A percentile compares a stretch with the other conserved stretches of the same genome.
phyloP scores from a whole-genome alignment of 345 rosid genomes.

The Syzygium grande region DNA sequence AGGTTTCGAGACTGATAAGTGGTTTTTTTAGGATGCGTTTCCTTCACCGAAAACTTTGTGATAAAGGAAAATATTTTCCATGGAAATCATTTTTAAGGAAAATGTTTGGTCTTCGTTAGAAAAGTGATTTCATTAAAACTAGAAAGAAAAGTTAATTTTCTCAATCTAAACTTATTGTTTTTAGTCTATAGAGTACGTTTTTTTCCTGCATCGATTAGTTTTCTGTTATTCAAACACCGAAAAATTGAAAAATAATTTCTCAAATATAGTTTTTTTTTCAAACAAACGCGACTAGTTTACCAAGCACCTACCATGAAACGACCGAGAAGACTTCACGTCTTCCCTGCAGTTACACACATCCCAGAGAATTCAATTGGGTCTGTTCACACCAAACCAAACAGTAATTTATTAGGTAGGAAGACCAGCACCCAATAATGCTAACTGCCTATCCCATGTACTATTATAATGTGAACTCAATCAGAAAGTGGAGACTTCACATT shows the following conservation, averaged over 20 bases:
- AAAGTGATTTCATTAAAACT: not conserved
- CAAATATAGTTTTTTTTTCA: too few species aligned
- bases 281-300: not conserved
- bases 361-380: not conserved
- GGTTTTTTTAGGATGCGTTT: not conserved
- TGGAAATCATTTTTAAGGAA: not conserved
- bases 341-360: not conserved
- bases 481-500: not conserved
- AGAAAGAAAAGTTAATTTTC: not conserved
- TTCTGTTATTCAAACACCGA: not conserved
- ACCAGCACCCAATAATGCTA: not conserved
- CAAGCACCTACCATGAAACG: not conserved
- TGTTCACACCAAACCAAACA: not conserved
- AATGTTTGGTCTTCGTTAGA: not conserved
- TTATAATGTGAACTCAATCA: not conserved
- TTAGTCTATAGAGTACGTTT: fast-evolving
- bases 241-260: not conserved
- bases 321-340: not conserved
- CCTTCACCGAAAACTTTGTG: not conserved
- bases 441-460: not conserved
- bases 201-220: not conserved
- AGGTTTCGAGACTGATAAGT: not conserved
- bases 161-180: not conserved
- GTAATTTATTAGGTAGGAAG: not conserved
- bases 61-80: not conserved